Evolutionary conservation across 2,329 filamentous ascomycete species (phyloP).

Genomic region (Aspergillus candidus): DNA sequence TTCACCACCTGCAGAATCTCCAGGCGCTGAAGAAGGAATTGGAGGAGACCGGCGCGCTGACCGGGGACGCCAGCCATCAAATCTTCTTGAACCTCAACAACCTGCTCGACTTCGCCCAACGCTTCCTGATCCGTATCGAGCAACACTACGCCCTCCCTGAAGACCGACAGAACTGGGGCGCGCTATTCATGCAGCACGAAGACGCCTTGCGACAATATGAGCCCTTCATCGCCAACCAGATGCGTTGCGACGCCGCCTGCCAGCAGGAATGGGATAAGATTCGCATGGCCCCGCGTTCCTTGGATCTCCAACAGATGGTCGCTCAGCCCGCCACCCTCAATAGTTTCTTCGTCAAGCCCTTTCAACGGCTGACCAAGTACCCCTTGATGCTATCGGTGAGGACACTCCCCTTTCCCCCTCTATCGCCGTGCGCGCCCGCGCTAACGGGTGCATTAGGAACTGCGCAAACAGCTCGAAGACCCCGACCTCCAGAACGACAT

Average conservation of each 20-base stretch:
- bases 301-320: conserved; percentile 66
- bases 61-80: conserved; percentile 83
- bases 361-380: conserved; percentile 93
- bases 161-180: conserved; percentile 82
- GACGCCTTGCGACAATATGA: conserved; percentile 90
- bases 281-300: conserved; percentile 58
- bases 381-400: conserved; percentile 77
- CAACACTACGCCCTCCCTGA: conserved; percentile 82
- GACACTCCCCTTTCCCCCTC: conserved; percentile 1
- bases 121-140: conserved; percentile 92
- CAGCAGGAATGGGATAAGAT: conserved; percentile 84
- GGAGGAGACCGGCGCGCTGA: conserved; percentile 79
- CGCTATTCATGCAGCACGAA: conserved; percentile 78
- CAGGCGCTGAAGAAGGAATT: conserved; percentile 86
- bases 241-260: conserved; percentile 80
- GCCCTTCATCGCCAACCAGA: conserved; percentile 94
- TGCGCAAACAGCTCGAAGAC: conserved; percentile 76
- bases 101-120: conserved; percentile 88
- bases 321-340: conserved; percentile 82
- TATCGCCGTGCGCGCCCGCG: background rate
- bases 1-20: conserved; percentile 90
- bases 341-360: conserved; percentile 90
- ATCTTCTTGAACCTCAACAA: conserved; percentile 96
- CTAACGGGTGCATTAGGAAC: conserved; percentile 51
- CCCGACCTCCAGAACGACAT: conserved; percentile 67